Conservation (phyloP, 2,329 filamentous ascomycete species). For the Cladophialophora carrionii region DNA sequence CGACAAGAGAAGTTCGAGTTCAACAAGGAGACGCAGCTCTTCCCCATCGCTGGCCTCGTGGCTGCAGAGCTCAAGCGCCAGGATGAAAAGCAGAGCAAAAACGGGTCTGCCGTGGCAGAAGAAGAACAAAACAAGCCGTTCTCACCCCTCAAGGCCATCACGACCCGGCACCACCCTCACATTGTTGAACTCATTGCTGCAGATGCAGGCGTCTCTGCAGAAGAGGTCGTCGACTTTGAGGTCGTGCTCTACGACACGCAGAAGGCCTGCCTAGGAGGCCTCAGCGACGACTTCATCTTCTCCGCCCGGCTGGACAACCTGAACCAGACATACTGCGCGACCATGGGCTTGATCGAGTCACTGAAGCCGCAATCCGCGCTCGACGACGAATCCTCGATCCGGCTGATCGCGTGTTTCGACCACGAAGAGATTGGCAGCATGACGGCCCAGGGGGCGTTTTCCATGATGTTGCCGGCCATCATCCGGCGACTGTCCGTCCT, state of each 20-base stretch:
- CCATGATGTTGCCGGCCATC: slow-evolving; percentile 84
- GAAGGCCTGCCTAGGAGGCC: slow-evolving; percentile 81
- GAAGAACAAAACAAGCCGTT: slow-evolving; percentile 57
- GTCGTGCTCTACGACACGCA: slow-evolving; percentile 97
- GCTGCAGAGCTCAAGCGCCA: slow-evolving; percentile 84
- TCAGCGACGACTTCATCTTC: slow-evolving; percentile 94
- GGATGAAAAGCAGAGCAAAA: slow-evolving; percentile 43
- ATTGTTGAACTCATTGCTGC: slow-evolving; percentile 82
- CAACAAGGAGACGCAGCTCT: slow-evolving; percentile 96
- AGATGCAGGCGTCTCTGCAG: slow-evolving; percentile 70
- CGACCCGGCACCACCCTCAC: slow-evolving; percentile 84
- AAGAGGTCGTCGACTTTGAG: slow-evolving; percentile 88
- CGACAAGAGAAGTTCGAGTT: slow-evolving; percentile 83
- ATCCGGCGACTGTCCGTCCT: slow-evolving; percentile 83
- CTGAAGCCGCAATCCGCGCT: slow-evolving; percentile 66
- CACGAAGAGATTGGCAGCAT: slow-evolving; percentile 95
- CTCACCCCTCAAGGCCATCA: slow-evolving; percentile 74
- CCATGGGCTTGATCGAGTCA: slow-evolving; percentile 82
- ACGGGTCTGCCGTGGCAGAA: slow-evolving; percentile 52
- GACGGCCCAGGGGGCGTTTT: slow-evolving; percentile 91
- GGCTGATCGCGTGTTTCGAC: slow-evolving; percentile 92
- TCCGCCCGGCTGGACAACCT: slow-evolving; percentile 95
- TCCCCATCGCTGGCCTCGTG: slow-evolving; percentile 87
- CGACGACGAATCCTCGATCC: slow-evolving; percentile 77
- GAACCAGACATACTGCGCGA: slow-evolving; percentile 92